A percentile compares a stretch with the other conserved stretches of the same genome.
phyloP scores from a whole-genome alignment of 2,329 filamentous ascomycete genomes.

The Tolypocladium endophyticum region DNA sequence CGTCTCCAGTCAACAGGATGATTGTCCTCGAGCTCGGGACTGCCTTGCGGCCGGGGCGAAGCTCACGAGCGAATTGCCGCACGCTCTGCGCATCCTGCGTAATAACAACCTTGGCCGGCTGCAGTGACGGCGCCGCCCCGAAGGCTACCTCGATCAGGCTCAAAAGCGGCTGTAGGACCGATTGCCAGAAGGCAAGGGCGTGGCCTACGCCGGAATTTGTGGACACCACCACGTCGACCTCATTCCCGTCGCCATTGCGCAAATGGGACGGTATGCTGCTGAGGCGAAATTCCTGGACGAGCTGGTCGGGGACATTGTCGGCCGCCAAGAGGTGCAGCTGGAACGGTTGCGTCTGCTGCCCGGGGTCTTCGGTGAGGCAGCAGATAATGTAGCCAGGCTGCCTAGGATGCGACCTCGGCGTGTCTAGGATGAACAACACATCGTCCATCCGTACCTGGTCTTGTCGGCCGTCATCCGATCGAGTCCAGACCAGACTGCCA shows the following conservation, averaged over 20 bases:
- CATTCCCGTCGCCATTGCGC: slow-evolving; percentile 7
- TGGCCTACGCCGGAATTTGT: slow-evolving; percentile 52
- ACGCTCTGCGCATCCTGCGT: slow-evolving; percentile 58
- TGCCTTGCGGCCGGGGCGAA: slow-evolving; percentile 22
- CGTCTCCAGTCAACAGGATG: slow-evolving; percentile 77
- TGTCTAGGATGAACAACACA: slow-evolving; percentile 16
- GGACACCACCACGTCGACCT: slow-evolving; percentile 57
- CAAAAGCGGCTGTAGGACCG: slow-evolving; percentile 46
- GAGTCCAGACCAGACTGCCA: slow-evolving; percentile 16
- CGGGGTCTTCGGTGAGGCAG: slow-evolving; percentile 24
- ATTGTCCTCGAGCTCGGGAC: slow-evolving; percentile 37
- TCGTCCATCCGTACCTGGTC: slow-evolving; percentile 11
- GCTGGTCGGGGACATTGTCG: slow-evolving; percentile 22
- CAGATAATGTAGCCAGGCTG: slow-evolving; percentile 20
- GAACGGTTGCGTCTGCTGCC: slow-evolving; percentile 14
- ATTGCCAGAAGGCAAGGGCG: slow-evolving; percentile 44
- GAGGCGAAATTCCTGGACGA: slow-evolving; percentile 26
- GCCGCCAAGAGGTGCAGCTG: slow-evolving; percentile 17
- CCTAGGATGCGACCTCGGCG: background rate
- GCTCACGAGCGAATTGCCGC: slow-evolving; percentile 42
- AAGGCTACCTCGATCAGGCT: slow-evolving; percentile 21
- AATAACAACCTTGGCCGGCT: slow-evolving; percentile 31
- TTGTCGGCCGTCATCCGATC: slow-evolving; percentile 4
- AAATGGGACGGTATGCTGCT: slow-evolving; percentile 27
- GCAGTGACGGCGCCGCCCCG: background rate